A percentile compares a stretch with the other conserved stretches of the same genome.
These are phyloP conservation scores for Penicillium brevicompactum DNA, from an alignment of 2,329 filamentous ascomycete species.

Conservation along the genomic window DNA sequence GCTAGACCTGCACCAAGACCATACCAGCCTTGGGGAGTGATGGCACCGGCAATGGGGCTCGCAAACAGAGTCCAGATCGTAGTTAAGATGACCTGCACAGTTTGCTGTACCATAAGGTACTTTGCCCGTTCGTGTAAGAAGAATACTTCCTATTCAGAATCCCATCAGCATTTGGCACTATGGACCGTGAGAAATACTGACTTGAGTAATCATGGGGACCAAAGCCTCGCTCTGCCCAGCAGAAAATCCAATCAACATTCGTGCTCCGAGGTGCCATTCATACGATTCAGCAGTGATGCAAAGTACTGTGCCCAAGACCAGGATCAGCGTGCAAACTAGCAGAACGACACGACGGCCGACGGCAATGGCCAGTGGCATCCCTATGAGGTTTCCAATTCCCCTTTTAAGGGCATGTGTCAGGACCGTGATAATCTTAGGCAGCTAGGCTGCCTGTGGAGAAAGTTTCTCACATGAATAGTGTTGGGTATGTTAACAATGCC, in stretches of 20 bases:
- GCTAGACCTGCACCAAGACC: conserved; percentile 41
- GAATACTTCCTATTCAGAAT: conserved; percentile 36
- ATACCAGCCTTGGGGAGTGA: conserved; percentile 49
- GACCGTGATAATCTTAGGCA: background rate
- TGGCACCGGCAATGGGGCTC: conserved; percentile 45
- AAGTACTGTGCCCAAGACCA: conserved; percentile 31
- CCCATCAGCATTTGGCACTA: background rate
- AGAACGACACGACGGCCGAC: conserved; percentile 39
- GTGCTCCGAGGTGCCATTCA: conserved; percentile 41
- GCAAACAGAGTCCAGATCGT: conserved; percentile 45
- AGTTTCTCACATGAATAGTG: conserved; percentile 28
- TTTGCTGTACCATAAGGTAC: conserved; percentile 44
- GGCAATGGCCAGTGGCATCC: conserved; percentile 40
- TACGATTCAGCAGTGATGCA: conserved; percentile 32
- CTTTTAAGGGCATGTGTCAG: conserved; percentile 14
- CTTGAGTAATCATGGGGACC: conserved; percentile 45
- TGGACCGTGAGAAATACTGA: background rate
- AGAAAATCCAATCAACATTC: conserved; percentile 43
- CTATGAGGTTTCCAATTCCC: conserved; percentile 36
- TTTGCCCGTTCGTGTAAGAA: conserved; percentile 50
- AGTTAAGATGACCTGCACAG: conserved; percentile 43
- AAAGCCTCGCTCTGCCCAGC: conserved; percentile 49
- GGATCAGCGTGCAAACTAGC: conserved; percentile 31
- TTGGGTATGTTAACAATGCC: conserved; percentile 33
- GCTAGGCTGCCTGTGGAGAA: background rate